A percentile compares a stretch with the other conserved stretches of the same genome.
phyloP scores from a whole-genome alignment of 805 yeast species.

The Starmerella floris region DNA sequence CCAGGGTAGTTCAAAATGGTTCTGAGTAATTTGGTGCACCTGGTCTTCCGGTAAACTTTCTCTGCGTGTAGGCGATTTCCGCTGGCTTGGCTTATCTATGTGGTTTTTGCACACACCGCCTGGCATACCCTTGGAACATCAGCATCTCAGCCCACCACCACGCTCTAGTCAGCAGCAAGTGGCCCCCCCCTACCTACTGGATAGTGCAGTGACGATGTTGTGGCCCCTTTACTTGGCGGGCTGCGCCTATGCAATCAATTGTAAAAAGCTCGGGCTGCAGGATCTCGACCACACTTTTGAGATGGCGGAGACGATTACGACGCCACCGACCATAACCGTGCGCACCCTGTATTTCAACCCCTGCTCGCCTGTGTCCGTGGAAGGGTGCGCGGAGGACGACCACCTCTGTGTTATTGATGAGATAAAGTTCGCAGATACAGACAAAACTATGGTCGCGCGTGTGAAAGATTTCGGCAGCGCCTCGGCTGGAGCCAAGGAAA shows the following conservation, averaged over 20 bases:
- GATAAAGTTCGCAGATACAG: too few species aligned
- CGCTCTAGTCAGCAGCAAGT: too few species aligned
- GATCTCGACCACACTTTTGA: slow-evolving; percentile 33
- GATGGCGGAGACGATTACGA: slow-evolving; percentile 26
- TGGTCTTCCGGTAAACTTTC: too few species aligned
- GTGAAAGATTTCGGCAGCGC: slow-evolving; percentile 36
- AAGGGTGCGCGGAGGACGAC: slow-evolving; percentile 50
- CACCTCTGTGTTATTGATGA: slow-evolving; percentile 62
- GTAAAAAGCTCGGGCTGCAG: slow-evolving; percentile 28
- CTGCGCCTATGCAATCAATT: slow-evolving; percentile 7
- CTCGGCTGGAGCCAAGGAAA: slow-evolving; percentile 17
- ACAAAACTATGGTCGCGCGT: slow-evolving; percentile 40
- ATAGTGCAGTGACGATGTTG: background rate
- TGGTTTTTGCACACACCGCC: too few species aligned
- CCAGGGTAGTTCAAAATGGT: too few species aligned
- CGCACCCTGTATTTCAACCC: slow-evolving; percentile 59
- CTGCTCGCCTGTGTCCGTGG: slow-evolving; percentile 39
- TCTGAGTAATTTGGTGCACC: too few species aligned
- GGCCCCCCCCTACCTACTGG: too few species aligned
- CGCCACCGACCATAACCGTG: slow-evolving; percentile 68
- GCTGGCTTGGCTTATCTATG: too few species aligned
- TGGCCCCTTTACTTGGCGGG: slow-evolving; percentile 3
- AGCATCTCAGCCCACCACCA: too few species aligned
- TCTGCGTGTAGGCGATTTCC: too few species aligned
- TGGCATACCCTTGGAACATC: too few species aligned